Conservation (phyloP, 805 yeast genomes). For the Clavispora carvajalis region DNA sequence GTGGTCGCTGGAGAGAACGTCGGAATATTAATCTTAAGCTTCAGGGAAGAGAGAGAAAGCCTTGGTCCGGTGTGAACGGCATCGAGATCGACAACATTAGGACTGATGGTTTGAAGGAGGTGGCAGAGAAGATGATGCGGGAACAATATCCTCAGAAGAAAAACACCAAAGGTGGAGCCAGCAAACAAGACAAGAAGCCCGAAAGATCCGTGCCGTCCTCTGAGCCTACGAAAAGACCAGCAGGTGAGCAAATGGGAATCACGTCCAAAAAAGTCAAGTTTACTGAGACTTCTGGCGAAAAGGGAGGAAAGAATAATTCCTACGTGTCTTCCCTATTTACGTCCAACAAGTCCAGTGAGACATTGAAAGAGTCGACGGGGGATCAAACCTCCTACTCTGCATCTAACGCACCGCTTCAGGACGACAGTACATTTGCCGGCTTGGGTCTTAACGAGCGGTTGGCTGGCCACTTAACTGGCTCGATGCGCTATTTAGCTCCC, state of each 20-base stretch:
- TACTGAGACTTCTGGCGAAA: constrained; percentile 45
- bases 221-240: constrained; percentile 3
- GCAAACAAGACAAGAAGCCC: constrained; percentile 3
- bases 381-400: constrained; percentile 42
- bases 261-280: constrained; percentile 35
- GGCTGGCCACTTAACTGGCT: constrained; percentile 48
- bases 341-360: constrained; percentile 37
- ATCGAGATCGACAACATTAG: constrained; percentile 14
- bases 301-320: constrained; percentile 54
- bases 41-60: constrained; percentile 38
- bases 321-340: constrained; percentile 81
- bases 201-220: not conserved
- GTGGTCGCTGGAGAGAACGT: constrained; percentile 83
- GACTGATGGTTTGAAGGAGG: constrained; percentile 4
- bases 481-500: constrained; percentile 58
- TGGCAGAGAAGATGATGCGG: constrained; percentile 7
- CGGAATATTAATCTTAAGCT: constrained; percentile 52
- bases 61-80: constrained; percentile 30
- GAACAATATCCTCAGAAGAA: constrained; percentile 10
- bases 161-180: constrained; percentile 9
- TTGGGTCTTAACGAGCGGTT: constrained; percentile 60
- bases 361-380: constrained; percentile 50
- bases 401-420: constrained; percentile 83
- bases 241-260: constrained; percentile 5
- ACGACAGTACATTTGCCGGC: constrained; percentile 63